phyloP scores from a whole-genome alignment of 129 eudicot species.

The Flaveria ramosissima region DNA sequence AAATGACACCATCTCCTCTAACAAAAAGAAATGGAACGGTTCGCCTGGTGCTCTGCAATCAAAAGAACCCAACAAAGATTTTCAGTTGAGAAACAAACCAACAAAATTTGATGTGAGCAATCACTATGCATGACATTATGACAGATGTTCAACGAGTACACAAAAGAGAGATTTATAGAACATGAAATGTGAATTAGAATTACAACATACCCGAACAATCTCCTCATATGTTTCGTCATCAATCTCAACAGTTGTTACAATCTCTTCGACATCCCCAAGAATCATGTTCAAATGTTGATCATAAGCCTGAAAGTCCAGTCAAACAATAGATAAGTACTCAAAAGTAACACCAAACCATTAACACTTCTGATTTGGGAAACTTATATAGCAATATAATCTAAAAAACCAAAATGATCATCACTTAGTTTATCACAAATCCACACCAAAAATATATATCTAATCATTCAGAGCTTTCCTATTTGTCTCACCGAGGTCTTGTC shows the following conservation, averaged over 20 bases:
- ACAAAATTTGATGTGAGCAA: not conserved
- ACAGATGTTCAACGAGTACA: not conserved
- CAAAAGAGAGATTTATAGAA: not conserved
- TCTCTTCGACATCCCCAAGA: conserved; percentile 98
- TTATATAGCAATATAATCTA: not conserved
- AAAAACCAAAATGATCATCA: not conserved
- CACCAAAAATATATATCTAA: not conserved
- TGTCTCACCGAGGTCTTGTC: not conserved
- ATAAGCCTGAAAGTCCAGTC: conserved; percentile 64
- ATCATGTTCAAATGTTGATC: conserved; percentile 99
- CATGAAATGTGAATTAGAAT: not conserved
- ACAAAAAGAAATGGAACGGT: conserved; percentile 90
- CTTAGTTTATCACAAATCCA: not conserved
- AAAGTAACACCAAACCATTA: conserved; percentile 19
- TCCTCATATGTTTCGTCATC: conserved; percentile 99
- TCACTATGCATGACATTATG: not conserved
- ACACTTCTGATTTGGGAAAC: not conserved
- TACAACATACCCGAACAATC: conserved; percentile 79
- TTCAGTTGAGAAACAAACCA: not conserved
- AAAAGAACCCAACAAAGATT: conserved; percentile 8
- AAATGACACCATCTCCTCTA: conserved; percentile 95
- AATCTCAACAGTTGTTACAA: conserved; percentile 89
- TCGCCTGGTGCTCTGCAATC: conserved; percentile 79
- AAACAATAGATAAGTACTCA: not conserved
- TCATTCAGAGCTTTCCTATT: not conserved